Conservation (phyloP, 2,329 filamentous ascomycete genomes). For the Ceratocystiopsis brevicomis region DNA sequence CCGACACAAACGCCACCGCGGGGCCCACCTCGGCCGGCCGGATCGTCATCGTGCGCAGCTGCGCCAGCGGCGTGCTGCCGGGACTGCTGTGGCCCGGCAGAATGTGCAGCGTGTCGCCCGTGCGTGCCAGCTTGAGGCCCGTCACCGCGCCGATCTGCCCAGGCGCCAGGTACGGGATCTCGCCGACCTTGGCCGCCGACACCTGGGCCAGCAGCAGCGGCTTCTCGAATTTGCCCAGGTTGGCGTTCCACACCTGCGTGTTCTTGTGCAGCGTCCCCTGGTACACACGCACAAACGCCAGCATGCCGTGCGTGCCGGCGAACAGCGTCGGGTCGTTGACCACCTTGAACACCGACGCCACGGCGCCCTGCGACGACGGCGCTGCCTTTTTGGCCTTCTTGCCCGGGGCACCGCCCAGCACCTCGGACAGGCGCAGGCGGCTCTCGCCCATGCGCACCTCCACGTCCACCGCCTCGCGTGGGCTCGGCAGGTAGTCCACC, state of each 20-base stretch:
- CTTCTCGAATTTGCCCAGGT: conserved; percentile 58
- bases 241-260: conserved; percentile 69
- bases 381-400: not conserved
- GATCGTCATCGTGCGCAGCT: conserved; percentile 59
- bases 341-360: conserved; percentile 78
- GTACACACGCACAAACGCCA: conserved; percentile 87
- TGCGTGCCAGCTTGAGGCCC: conserved; percentile 77
- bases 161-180: conserved; percentile 59
- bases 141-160: conserved; percentile 91
- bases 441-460: conserved; percentile 23
- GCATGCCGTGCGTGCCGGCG: conserved; percentile 42
- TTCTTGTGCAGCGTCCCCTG: conserved; percentile 62
- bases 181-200: conserved; percentile 71
- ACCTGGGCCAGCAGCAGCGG: conserved; percentile 72
- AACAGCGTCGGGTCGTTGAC: conserved; percentile 56
- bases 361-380: conserved; percentile 16
- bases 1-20: conserved; percentile 88
- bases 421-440: conserved; percentile 25
- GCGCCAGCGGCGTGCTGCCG: conserved; percentile 38
- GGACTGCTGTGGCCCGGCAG: conserved; percentile 34
- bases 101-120: conserved; percentile 76
- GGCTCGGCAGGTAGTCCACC: conserved; percentile 70
- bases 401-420: conserved; percentile 19
- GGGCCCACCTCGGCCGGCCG: conserved; percentile 78
- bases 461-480: conserved; percentile 21